These are phyloP conservation scores for Coriaria nepalensis DNA, from an alignment of 306 rosid species.

Conservation along the genomic window DNA sequence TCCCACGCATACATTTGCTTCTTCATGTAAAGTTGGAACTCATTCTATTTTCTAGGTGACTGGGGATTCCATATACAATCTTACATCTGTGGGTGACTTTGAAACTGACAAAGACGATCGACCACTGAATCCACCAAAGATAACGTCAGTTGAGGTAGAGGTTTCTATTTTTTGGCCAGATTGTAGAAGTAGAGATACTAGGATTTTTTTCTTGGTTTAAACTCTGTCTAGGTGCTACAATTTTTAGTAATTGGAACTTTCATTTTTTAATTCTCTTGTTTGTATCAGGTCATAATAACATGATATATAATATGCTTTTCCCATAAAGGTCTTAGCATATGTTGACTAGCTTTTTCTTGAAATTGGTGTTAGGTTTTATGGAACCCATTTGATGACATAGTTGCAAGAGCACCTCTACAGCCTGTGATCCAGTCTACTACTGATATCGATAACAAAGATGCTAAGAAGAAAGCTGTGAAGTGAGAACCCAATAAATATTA, in stretches of 20 bases:
- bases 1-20: not conserved
- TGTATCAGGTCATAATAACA: constrained; percentile 5
- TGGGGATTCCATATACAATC: constrained; percentile 85
- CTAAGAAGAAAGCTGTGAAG: constrained; percentile 75
- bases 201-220: not conserved
- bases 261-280: constrained; percentile 1
- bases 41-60: constrained; percentile 55
- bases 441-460: constrained; percentile 44
- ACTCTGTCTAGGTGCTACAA: not conserved
- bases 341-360: constrained; percentile 9
- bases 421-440: constrained; percentile 19
- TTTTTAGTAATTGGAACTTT: not conserved
- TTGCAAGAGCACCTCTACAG: constrained; percentile 49
- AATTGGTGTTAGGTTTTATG: constrained; percentile 47
- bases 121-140: constrained; percentile 70
- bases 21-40: constrained; percentile 10
- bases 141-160: constrained; percentile 78
- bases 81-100: constrained; percentile 62
- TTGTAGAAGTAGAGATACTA: too few relatives aligned
- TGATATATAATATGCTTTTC: not conserved
- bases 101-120: constrained; percentile 80
- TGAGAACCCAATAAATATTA: constrained; percentile 13
- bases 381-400: constrained; percentile 88
- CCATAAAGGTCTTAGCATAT: too few relatives aligned
- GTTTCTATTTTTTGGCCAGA: not conserved